Evolutionary conservation across 2,329 filamentous ascomycete genomes (phyloP), one percentile per base, ranked within the genome.

Genomic region (Pseudogymnoascus sp.): DNA sequence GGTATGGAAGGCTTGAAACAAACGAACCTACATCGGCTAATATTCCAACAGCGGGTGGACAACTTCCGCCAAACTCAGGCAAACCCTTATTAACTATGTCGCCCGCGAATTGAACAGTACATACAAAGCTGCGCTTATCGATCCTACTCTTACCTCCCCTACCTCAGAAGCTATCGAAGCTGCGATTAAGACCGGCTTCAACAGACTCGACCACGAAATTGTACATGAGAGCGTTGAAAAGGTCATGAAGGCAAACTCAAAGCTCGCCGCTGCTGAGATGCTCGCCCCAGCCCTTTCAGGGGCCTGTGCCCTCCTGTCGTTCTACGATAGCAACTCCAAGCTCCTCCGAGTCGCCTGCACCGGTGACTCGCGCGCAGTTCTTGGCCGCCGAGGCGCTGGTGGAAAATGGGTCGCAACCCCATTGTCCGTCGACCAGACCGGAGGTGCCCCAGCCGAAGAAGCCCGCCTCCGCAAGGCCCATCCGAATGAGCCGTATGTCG

Each of bases 231-330:
- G 91, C 65, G 93, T 96, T 37, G 85, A 95, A 69, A 96, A 93
- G 75, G 91, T 97, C 11, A 82, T 96, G 69, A 92, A 96, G 73
- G 87, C 89, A 14, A 90, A 93, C 69, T 95, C 91, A 28, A 96
- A 96, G 77, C 84, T 88, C n/a, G 87, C 91, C 16, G 95, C 93
- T 2, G 93, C 95, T 3, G 93, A 97, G 76, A 82, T 96, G 5
- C 84, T 99, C 12, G 93, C 93, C 8, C 95, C 95, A 7, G 96
- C 95, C 5, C 81, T 97, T 23, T 97, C 95, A 1, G 95, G 95
- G n/a, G 97, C 96, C 1, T 99, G 95, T 74, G 96, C 95, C 42
- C 84, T 99, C 5, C 83, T 99, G 8, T 96, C 92, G 5, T 99
- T 99, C 78, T 99, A 97, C 76, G 93, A 99, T 74, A 93, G 87